Evolutionary conservation across 208 protist species (phyloP), one percentile per base, ranked within the genome.

Genomic region (Trypanosoma conorhini): DNA sequence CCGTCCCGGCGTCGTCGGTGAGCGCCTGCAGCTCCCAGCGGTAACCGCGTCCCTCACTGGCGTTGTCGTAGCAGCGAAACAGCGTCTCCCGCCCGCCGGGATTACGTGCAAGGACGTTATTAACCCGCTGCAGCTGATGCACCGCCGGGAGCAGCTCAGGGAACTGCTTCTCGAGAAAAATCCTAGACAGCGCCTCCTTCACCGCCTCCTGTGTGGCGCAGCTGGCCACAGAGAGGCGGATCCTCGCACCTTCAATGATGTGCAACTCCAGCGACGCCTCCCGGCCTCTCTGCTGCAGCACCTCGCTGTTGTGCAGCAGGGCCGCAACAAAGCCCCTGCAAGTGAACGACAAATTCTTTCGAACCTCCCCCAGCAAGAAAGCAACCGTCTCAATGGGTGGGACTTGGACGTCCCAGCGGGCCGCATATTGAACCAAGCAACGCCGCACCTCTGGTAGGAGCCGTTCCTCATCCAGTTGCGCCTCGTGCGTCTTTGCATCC

Each of bases 81-180:
- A 50, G 31, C 17, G 38, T 17, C n/a, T 63, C 44, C 24, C 24
- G 22, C n/a, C 30, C 55, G 9, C 28, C 35, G 44, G 22, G 28
- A 40, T 31, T 12, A 33, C 28, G 19, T 31, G 24, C n/a, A 33
- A 75, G 22, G 58, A 75, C 28, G 40, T 1, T 17, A 38, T 69
- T 28, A 48, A 42, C 54, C 35, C 62, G 61, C 44, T 31, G n/a
- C 10, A 65, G n/a, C 28, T 62, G 8, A 50, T 33, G 54, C 24
- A 58, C 46, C 13, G 58, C 40, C 24, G 66, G 58, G 21, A 72
- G 40, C 12, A 72, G 38, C 19, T 42, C 44, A 5, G 72, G 60
- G 71, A 77, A 77, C n/a, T 77, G 72, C 13, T 56, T 0, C 35
- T 22, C 51, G 5, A 77, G 5, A 67, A 77, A 77, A 5, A 21